Percentiles rank a stretch among this genome's conserved stretches.
Conservation (phyloP, 371 early-diverging fungal species). For the Apophysomyces elegans region DNA sequence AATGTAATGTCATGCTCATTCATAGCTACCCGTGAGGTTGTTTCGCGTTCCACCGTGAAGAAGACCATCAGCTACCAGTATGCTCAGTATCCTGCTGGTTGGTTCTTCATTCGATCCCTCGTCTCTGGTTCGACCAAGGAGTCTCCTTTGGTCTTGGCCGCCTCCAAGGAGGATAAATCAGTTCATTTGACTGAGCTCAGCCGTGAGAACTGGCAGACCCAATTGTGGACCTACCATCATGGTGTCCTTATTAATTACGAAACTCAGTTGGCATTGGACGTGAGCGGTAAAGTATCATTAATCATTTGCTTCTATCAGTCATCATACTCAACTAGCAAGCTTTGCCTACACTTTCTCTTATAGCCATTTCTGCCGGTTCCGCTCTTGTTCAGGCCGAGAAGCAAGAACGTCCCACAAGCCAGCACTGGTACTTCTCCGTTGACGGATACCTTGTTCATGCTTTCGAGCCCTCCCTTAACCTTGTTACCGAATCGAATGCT, state of each 20-base stretch:
- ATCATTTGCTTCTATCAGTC: no score
- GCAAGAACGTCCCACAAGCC: conserved; percentile 21
- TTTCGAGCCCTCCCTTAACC: conserved; percentile 22
- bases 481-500: conserved; percentile 4
- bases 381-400: conserved; percentile 24
- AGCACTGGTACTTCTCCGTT: conserved; percentile 38
- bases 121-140: conserved; percentile 37
- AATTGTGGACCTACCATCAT: conserved; percentile 56
- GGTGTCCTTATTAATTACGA: conserved; percentile 58
- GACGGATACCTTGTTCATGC: conserved; percentile 31
- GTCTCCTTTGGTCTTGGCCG: conserved; percentile 42
- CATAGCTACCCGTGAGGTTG: conserved; percentile 1
- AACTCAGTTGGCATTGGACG: conserved; percentile 48
- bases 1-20: neutral
- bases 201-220: conserved; percentile 43
- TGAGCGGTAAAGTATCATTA: conserved; percentile 29
- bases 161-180: conserved; percentile 24
- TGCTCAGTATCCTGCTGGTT: conserved; percentile 47
- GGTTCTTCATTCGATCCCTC: conserved; percentile 49
- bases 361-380: conserved; percentile 30
- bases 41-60: conserved; percentile 18
- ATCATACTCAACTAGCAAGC: no score
- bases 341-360: neutral
- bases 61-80: conserved; percentile 42
- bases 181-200: conserved; percentile 30